Evolutionary conservation across 805 yeast species (phyloP), one percentile per base, ranked within the genome.

Genomic region (Candida insectorum): DNA sequence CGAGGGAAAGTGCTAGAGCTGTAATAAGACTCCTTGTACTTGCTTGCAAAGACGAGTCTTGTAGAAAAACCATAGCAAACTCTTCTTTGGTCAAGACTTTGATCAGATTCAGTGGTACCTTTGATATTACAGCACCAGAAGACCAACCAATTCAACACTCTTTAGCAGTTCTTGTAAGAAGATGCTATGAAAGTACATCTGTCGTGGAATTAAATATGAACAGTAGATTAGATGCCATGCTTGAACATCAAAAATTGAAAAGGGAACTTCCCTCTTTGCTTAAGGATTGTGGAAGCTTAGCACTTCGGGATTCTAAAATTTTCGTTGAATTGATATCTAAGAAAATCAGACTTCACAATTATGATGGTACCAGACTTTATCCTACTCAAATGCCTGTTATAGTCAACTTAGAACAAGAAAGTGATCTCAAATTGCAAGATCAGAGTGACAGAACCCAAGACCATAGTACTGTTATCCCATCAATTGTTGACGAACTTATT

Each of bases 401-500:
- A 4, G 24, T 34, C n/a, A 12, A 13, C 6, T 16, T 25, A 14
- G 45, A 25, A 26, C 48, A 29, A 4, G 50, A 44, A 13, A 59
- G 65, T 31, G 36, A 24, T 25, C 23, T 11, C 23, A 11, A 8
- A 8, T 8, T 11, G 10, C 51, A 57, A 17, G 62, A 56, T 16
- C 56, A 58, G 58, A 39, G 38, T 4, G 63, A 56, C 24, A 56
- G 44, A 1, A 43, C 40, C 13, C 34, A 28, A 20, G 16, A 26
- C 5, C 35, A 41, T 13, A 33, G 24, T 8, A 27, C 17, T 5
- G 72, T 87, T 9, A 68, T 88, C 42, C 79, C 77, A 38, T 48
- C 73, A 2, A 56, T 88, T 8, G 56, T 88, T 17, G 61, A 77
- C 0, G 89, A 87, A 49, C 58, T 88, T 19, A 79, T 85, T 77